Evolutionary conservation across 1,139 yeast genomes (phyloP), one percentile per base, ranked within the genome.

Genomic region (Neolecta irregularis): DNA sequence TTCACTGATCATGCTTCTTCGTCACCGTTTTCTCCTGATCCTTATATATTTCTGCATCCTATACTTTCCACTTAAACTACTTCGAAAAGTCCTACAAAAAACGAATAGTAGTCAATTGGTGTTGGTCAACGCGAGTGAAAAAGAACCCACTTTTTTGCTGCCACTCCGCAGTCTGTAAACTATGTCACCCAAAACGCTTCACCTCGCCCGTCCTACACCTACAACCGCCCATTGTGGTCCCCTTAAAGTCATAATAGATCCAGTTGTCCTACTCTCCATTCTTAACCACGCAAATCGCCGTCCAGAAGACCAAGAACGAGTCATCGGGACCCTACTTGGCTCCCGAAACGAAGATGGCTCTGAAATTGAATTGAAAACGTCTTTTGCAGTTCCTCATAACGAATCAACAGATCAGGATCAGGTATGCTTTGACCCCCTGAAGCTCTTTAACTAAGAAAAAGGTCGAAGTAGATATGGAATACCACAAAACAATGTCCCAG

Each of bases 331-430:
- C 6, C 65, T 81, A 40, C 62, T 81, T 36, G 94, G 94, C 26
- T 62, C 68, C 35, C 68, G 93, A 54, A 75, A 88, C 13, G 93
- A 80, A 45, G 93, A 80, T 54, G 93, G 93, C n/a, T 58, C 69
- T 20, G 78, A 70, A 49, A 65, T 77, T 34, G 91, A 75, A 50
- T 64, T 81, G 47, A 68, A 73, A 51, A 79, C 72, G 45, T 80
- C 85, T 6, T 81, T 74, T 56, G 69, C 80, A 57, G 91, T 81
- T 36, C 91, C 93, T 33, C 80, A 81, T 52, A 67, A 66, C 42
- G 92, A 79, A 53, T 74, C 78, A 32, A 85, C 78, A 24, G 79
- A 78, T 31, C 69, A 67, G 47, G 69, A 77, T 18, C 22, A 16
- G 20, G n/a, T 20, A 16, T 5, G 34, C 26, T n/a, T 15, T n/a